A percentile compares a stretch with the other conserved stretches of the same genome.
Conservation (phyloP, 2,329 filamentous ascomycete species). For the Exophiala sp. region DNA sequence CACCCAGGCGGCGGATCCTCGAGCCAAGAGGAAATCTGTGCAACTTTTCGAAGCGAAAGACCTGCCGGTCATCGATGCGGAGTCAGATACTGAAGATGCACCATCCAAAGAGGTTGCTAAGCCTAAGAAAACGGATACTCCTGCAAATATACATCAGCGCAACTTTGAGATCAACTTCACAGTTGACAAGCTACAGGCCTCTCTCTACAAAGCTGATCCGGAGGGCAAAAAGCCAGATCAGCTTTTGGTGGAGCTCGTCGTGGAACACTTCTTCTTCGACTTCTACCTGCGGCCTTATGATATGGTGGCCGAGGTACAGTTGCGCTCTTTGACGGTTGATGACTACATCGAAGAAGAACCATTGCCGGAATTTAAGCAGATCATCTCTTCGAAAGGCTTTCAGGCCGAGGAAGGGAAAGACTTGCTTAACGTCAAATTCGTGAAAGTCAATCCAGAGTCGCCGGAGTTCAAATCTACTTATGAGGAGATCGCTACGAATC, state of each 20-base stretch:
- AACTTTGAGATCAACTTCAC: constrained; percentile 97
- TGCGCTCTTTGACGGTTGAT: constrained; percentile 83
- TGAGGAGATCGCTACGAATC: constrained; percentile 88
- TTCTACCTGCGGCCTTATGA: constrained; percentile 88
- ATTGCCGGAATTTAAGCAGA: constrained; percentile 88
- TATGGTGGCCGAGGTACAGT: constrained; percentile 85
- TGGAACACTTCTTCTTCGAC: constrained; percentile 80
- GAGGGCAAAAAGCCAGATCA: constrained; percentile 69
- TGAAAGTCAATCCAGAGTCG: constrained; percentile 82
- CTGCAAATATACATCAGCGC: constrained; percentile 70
- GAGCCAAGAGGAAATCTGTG: constrained; percentile 37
- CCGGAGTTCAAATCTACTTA: constrained; percentile 91
- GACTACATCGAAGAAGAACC: constrained; percentile 90
- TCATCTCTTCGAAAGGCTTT: constrained; percentile 84
- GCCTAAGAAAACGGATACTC: constrained; percentile 59
- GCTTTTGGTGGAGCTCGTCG: constrained; percentile 84
- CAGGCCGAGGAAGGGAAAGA: constrained; percentile 68
- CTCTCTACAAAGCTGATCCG: constrained; percentile 80
- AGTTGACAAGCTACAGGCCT: constrained; percentile 89
- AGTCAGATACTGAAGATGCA: constrained; percentile 56
- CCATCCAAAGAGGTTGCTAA: constrained; percentile 61
- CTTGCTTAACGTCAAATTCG: constrained; percentile 82
- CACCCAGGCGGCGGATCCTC: constrained; percentile 24
- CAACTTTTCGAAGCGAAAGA: constrained; percentile 56
- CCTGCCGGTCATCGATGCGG: constrained; percentile 75